A percentile compares a stretch with the other conserved stretches of the same genome.
Conservation (phyloP, 225 moss, liverwort and hornwort species). For the Antitrichia curtipendula region DNA sequence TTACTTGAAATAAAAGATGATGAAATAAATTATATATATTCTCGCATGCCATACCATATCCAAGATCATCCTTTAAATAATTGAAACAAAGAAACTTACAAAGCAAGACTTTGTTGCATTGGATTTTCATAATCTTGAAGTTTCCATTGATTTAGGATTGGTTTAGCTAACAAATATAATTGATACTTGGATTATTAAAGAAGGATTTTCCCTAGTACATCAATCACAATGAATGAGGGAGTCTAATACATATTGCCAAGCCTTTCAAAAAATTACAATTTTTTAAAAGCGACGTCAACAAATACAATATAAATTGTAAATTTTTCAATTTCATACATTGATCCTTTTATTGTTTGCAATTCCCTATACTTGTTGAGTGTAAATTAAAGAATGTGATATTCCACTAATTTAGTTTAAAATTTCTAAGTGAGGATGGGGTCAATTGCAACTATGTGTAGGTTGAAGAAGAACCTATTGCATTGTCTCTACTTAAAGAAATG, state of each 20-base stretch:
- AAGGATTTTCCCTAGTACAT: neutral
- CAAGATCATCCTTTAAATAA: neutral
- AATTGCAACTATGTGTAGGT: neutral
- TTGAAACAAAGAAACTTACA: neutral
- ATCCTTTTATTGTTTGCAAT: neutral
- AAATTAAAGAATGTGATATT: neutral
- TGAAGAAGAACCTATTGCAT: constrained; percentile 1
- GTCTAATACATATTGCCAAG: neutral
- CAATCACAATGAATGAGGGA: neutral
- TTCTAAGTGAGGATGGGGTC: neutral
- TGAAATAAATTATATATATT: neutral
- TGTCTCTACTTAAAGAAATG: constrained; percentile 4
- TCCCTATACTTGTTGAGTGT: neutral
- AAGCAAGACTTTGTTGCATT: neutral
- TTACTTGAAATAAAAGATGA: neutral
- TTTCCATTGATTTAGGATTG: neutral
- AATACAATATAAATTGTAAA: neutral
- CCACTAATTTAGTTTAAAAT: neutral
- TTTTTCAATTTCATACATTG: neutral
- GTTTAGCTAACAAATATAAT: neutral
- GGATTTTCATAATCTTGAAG: neutral
- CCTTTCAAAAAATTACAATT: neutral
- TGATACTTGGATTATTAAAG: neutral
- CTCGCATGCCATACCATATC: neutral
- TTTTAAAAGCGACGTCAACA: neutral